Evolutionary conservation across 2,329 filamentous ascomycete species (phyloP).

Genomic region (Pestalotiopsis fici): DNA sequence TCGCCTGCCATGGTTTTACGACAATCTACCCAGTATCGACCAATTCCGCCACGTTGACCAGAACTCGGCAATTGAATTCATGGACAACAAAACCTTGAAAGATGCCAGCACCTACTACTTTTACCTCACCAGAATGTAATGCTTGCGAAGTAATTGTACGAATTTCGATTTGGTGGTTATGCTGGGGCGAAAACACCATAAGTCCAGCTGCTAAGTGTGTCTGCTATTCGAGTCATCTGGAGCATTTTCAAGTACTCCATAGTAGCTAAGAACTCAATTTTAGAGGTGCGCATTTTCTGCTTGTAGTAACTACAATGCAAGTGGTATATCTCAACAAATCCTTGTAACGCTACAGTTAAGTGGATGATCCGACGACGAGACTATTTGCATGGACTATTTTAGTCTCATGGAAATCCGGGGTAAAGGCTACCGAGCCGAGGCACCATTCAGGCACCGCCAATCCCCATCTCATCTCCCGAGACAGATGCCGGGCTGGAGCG

Average conservation of each 20-base stretch:
- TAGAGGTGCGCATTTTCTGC: too few species aligned
- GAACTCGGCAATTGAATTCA: constrained; percentile 24
- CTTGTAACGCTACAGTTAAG: too few species aligned
- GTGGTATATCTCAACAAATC: too few species aligned
- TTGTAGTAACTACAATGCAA: too few species aligned
- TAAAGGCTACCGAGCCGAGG: neutral
- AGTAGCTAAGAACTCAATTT: too few species aligned
- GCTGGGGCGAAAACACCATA: too few species aligned
- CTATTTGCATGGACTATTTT: neutral
- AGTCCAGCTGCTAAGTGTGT: too few species aligned
- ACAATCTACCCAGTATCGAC: constrained; percentile 30
- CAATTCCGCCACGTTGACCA: constrained; percentile 28
- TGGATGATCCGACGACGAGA: neutral
- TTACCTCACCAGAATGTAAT: neutral
- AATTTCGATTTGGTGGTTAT: too few species aligned
- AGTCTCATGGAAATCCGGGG: neutral
- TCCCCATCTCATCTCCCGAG: neutral
- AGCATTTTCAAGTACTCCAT: too few species aligned
- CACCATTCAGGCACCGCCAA: neutral
- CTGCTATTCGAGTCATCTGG: too few species aligned
- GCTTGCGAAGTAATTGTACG: too few species aligned
- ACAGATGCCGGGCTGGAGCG: neutral
- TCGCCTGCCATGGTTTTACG: constrained; percentile 30
- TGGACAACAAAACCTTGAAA: constrained; percentile 21
- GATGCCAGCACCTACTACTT: neutral